Percentiles rank a stretch among this genome's conserved stretches.
These are phyloP conservation scores for Monilinia vaccinii-corymbosi DNA, from an alignment of 2,329 filamentous ascomycete species.

Conservation along the genomic window DNA sequence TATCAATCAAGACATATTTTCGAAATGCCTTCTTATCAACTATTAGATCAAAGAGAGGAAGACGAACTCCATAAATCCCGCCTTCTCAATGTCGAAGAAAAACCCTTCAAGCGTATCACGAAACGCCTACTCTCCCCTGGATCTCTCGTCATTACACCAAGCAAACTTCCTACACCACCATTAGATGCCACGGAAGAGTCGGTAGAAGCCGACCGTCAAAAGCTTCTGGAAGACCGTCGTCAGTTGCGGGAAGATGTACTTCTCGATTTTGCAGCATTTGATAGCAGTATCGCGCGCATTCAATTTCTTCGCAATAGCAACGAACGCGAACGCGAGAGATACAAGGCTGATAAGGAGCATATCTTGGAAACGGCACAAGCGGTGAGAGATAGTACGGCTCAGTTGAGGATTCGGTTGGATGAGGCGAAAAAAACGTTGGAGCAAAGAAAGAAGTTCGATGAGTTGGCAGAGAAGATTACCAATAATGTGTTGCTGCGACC, in stretches of 20 bases:
- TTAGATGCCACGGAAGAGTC: constrained; percentile 43
- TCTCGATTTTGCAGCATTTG: constrained; percentile 82
- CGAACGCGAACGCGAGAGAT: constrained; percentile 71
- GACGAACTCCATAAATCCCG: constrained; percentile 81
- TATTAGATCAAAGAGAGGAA: constrained; percentile 68
- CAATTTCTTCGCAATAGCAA: constrained; percentile 83
- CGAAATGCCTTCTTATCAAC: constrained; percentile 48
- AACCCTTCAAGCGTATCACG: constrained; percentile 81
- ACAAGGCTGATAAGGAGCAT: constrained; percentile 67
- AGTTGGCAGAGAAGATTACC: constrained; percentile 78
- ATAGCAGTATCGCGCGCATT: constrained; percentile 76
- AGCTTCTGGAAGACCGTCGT: constrained; percentile 45
- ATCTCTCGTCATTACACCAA: constrained; percentile 49
- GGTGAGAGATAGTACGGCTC: constrained; percentile 65
- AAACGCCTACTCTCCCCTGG: constrained; percentile 67
- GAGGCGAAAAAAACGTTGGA: constrained; percentile 66
- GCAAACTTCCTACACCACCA: constrained; percentile 55
- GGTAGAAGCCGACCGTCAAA: constrained; percentile 38
- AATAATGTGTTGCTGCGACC: constrained; percentile 70
- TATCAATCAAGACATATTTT: neutral
- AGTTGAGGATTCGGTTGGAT: constrained; percentile 66
- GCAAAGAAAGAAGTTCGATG: constrained; percentile 78
- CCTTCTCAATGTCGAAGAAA: constrained; percentile 83
- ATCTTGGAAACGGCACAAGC: constrained; percentile 71
- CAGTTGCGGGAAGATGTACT: constrained; percentile 74